Evolutionary conservation across 1,139 yeast genomes (phyloP).

Genomic region (Blastobotrys indianensis): DNA sequence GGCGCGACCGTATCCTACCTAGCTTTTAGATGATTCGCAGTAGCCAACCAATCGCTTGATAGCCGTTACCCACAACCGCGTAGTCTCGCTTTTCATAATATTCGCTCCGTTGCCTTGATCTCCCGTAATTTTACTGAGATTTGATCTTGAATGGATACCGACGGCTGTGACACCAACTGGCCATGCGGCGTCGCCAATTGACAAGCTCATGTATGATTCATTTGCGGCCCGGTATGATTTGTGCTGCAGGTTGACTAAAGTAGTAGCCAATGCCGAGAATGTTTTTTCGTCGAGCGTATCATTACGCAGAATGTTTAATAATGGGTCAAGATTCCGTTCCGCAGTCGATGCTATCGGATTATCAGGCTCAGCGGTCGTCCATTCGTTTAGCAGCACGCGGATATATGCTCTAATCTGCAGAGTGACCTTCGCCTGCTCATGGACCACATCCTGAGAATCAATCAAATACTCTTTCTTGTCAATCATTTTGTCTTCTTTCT

Average conservation of each 20-base stretch:
- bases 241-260: conserved; percentile 54
- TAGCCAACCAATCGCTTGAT: conserved; percentile 65
- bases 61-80: conserved; percentile 72
- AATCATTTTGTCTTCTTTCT: conserved; percentile 25
- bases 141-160: conserved; percentile 72
- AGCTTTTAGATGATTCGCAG: conserved; percentile 35
- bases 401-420: conserved; percentile 45
- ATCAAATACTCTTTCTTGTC: conserved; percentile 24
- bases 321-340: conserved; percentile 52
- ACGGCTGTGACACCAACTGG: conserved; percentile 81
- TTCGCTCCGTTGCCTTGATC: conserved; percentile 44
- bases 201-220: conserved; percentile 66
- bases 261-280: conserved; percentile 54
- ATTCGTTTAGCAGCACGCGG: conserved; percentile 41
- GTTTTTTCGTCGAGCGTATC: conserved; percentile 41
- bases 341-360: conserved; percentile 27
- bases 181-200: conserved; percentile 90
- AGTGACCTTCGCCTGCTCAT: conserved; percentile 33
- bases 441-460: conserved; percentile 37
- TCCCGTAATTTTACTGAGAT: conserved; percentile 43
- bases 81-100: conserved; percentile 71
- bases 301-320: conserved; percentile 54
- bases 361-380: conserved; percentile 34
- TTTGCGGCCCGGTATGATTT: conserved; percentile 51
- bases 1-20: conserved; percentile 34